phyloP scores from a whole-genome alignment of 2,329 filamentous ascomycete genomes.

The Hawksworthiomyces lignivorus region DNA sequence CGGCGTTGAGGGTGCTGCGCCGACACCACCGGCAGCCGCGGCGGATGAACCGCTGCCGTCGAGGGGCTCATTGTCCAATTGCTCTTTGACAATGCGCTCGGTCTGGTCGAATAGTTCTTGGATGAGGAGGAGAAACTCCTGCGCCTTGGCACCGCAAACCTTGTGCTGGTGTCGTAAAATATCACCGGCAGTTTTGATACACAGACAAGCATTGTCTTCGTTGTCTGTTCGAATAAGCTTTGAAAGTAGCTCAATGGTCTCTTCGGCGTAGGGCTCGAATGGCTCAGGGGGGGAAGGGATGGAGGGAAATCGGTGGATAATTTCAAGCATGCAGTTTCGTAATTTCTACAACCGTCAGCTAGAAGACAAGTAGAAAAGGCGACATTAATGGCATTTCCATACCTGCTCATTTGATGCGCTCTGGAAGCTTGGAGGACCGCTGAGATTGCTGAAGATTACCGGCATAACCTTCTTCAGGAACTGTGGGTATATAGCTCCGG shows the following conservation, averaged over 20 bases:
- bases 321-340: conserved; percentile 88
- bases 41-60: conserved; percentile 18
- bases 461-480: conserved; percentile 88
- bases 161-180: conserved; percentile 89
- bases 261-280: conserved; percentile 80
- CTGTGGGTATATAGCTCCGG: conserved; percentile 61
- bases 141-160: conserved; percentile 68
- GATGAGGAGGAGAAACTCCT: conserved; percentile 84
- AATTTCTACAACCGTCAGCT: conserved; percentile 53
- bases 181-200: conserved; percentile 97
- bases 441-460: conserved; percentile 77
- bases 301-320: conserved; percentile 76
- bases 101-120: conserved; percentile 94
- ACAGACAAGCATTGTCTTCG: conserved; percentile 96
- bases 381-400: conserved; percentile 19
- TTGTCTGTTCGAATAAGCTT: conserved; percentile 84
- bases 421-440: conserved; percentile 81
- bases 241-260: conserved; percentile 87
- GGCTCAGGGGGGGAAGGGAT: conserved; percentile 64
- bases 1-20: conserved; percentile 58
- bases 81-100: conserved; percentile 89
- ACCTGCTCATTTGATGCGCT: conserved; percentile 87
- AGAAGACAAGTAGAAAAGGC: neutral
- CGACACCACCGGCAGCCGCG: conserved; percentile 25
- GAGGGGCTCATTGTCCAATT: conserved; percentile 71